Evolutionary conservation across 148 eudicot genomes (phyloP), one percentile per base, ranked within the genome.

Genomic region (Cornus controversa): DNA sequence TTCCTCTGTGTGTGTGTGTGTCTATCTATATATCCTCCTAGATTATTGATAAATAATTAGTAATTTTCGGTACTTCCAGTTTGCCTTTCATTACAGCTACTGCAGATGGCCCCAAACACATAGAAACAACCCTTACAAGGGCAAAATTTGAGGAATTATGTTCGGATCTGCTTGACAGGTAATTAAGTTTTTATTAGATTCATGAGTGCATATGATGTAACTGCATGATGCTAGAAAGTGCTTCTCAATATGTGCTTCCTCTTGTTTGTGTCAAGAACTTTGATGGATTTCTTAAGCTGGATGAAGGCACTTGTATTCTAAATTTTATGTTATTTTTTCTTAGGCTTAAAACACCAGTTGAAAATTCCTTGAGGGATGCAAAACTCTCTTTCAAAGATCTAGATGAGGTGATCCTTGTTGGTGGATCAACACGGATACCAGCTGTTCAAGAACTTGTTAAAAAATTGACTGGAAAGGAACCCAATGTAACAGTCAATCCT

Each of bases 1-100:
- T 78, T 67, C 37, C 28, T 40, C 26, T 36, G 8, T 40, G 23
- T 60, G 22, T 60, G 20, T 14, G 23, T 37, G 0, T 6, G 18
- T n/a, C 10, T 78, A 16, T 24, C 29, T 66, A 31, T 31, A 0
- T 31, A 31, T 31, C 34, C 34, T 23, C 69, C 70, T 31, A n/a
- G 62, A 2, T 28, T 34, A 16, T 18, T 75, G 31, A 9, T 40
- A 6, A 31, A 9, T 40, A 6, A 31, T 67, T 68, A 63, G 42
- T 45, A 24, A 57, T 58, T 27, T 63, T 36, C 8, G 77, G 70
- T 73, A 64, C 76, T 50, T 47, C 34, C 82, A 96, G 99, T 80
- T 83, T 96, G 86, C 99, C 97, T 18, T 96, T 96, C 84, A 93
- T 96, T 66, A 96, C 99, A 70, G 99, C 99, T 9, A 96, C 99